These are phyloP conservation scores for Rhizophora apiculata DNA, from an alignment of 345 rosid species.

Conservation along the genomic window DNA sequence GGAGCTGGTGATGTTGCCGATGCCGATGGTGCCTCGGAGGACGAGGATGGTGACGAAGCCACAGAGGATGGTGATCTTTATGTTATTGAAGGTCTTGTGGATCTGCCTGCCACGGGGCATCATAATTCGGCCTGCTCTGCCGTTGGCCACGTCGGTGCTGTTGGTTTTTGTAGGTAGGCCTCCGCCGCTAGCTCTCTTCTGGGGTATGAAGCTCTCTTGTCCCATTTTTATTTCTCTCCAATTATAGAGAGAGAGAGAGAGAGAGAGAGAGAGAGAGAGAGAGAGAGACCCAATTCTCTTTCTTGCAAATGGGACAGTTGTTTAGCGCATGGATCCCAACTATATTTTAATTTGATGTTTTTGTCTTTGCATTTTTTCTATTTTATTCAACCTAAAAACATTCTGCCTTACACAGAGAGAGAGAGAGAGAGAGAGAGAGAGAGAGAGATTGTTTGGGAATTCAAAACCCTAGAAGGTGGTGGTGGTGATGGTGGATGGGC, in stretches of 20 bases:
- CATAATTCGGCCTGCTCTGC: constrained; percentile 28
- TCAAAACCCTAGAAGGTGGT: too few species aligned
- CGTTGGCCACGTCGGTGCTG: constrained; percentile 36
- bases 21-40: constrained; percentile 78
- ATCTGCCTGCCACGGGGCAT: constrained; percentile 76
- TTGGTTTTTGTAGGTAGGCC: constrained; percentile 28
- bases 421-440: too few species aligned
- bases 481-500: too few species aligned
- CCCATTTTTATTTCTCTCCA: constrained; percentile 37
- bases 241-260: background rate
- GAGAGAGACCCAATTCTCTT: background rate
- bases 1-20: constrained; percentile 61
- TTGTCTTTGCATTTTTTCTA: too few species aligned
- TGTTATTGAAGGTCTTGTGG: constrained; percentile 76
- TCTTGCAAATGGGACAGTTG: too few species aligned
- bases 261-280: constrained; percentile 8
- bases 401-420: too few species aligned
- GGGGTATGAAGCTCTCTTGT: constrained; percentile 52
- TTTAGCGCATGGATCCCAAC: too few species aligned
- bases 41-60: constrained; percentile 86
- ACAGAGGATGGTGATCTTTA: constrained; percentile 81
- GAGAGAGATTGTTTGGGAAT: too few species aligned
- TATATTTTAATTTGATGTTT: too few species aligned
- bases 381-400: too few species aligned
- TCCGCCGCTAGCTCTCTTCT: constrained; percentile 50